Base-by-base conservation (phyloP, 768 basidiomycete species). In the Tulasnella calospora region DNA sequence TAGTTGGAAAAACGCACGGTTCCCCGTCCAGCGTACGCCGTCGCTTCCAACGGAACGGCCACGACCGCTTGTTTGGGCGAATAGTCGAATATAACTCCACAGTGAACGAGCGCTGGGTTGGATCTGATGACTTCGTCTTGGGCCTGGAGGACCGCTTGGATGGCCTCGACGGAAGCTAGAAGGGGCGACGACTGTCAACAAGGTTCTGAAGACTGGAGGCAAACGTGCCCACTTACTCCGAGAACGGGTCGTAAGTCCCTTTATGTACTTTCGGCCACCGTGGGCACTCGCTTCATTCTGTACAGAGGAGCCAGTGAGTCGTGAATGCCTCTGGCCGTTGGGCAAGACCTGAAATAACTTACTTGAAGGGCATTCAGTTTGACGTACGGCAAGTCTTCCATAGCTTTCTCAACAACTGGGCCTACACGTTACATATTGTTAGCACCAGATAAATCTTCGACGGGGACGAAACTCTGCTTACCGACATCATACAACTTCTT, bases 401-500 rank as follows among this genome's bases (percentile, higher is more conserved):
- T 23, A 5, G 55, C 7, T 21, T 71, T 41, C 33, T 71, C 70
- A 5, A 17, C 19, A 44, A 35, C 21, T 1, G 77, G 77, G 6
- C 40, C 77, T 78, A 41, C 1, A 61, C 35, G 0, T 13, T 1
- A 19, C 44, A n/a, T 9, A 27, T 55, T 15, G 30, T 40, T 12
- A 19, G 6, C 55, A 44, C 57, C 12, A 23, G 13, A 57, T 41
- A 19, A 2, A 1, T 9, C 17, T 10, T 0, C 35, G 23, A 44
- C 44, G 23, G 23, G 1, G 71, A 41, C 23, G 15, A 36, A 40
- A 19, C n/a, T 30, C 21, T n/a, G 33, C 76, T 19, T n/a, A 78
- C 77, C 77, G 38, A 78, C n/a, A n/a, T 71, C 77, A 46, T 35
- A 40, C 30, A 78, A 47, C 27, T 36, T 44, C 40, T 78, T 71